Evolutionary conservation across 345 rosid species (phyloP).

Genomic region (Anacardium occidentale): DNA sequence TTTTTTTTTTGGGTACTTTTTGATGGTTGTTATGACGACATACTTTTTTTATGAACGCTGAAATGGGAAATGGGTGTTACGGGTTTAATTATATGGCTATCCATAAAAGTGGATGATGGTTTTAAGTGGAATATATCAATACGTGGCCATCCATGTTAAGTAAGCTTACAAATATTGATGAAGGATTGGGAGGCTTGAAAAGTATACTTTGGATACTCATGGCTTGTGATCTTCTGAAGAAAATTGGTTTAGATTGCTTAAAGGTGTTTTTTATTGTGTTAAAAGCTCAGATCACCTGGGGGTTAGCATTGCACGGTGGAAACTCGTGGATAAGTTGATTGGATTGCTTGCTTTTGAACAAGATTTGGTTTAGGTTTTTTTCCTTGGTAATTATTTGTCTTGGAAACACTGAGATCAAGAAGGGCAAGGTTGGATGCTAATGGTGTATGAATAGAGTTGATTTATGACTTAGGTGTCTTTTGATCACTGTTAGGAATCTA

Average conservation of each 20-base stretch:
- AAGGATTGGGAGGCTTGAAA: neutral
- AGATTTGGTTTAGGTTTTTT: neutral
- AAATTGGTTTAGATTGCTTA: neutral
- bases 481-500: neutral
- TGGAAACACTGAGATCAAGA: neutral
- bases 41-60: neutral
- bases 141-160: neutral
- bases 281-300: neutral
- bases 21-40: neutral
- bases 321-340: neutral
- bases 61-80: neutral
- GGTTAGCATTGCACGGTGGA: neutral
- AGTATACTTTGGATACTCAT: neutral
- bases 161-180: neutral
- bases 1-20: slow-evolving; percentile 4
- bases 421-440: neutral
- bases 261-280: neutral
- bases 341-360: neutral
- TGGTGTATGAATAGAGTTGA: neutral
- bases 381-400: neutral
- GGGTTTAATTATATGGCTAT: neutral
- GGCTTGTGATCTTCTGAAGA: neutral
- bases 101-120: neutral
- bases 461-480: neutral
- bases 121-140: neutral